Conservation (phyloP, 2,329 filamentous ascomycete genomes). For the Aspergillus phoenicis region DNA sequence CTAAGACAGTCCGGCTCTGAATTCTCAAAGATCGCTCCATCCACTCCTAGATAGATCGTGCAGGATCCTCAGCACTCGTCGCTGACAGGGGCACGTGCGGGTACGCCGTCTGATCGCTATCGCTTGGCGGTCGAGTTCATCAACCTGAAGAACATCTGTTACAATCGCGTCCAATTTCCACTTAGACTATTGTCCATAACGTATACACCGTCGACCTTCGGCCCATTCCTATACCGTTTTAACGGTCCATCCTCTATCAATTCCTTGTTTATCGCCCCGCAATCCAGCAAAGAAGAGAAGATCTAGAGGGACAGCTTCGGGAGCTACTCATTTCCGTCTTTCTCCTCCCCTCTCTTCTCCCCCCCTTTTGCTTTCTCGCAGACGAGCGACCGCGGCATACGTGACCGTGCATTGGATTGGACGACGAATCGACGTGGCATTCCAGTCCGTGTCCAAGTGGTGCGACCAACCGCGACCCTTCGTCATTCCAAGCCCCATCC, state of each 20-base stretch:
- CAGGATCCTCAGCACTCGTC: constrained; percentile 11
- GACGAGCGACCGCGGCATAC: constrained; percentile 15
- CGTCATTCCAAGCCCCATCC: constrained; percentile 25
- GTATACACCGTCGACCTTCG: not conserved
- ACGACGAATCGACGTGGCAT: constrained; percentile 36
- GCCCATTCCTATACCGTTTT: not conserved
- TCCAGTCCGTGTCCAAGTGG: constrained; percentile 29
- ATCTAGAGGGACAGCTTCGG: constrained; percentile 4
- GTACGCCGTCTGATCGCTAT: constrained; percentile 16
- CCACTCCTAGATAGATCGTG: constrained; percentile 7
- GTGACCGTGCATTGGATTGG: constrained; percentile 24
- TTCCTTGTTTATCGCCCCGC: not conserved
- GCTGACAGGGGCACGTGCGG: constrained; percentile 23
- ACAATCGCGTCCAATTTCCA: constrained; percentile 1
- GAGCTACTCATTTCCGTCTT: constrained; percentile 11
- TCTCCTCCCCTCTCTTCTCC: not conserved
- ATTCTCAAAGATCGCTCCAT: constrained; percentile 3
- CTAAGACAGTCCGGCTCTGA: not conserved
- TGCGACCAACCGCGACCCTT: constrained; percentile 22
- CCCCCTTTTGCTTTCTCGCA: constrained; percentile 11
- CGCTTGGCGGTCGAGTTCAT: constrained; percentile 24
- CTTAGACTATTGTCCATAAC: not conserved
- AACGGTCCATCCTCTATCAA: not conserved
- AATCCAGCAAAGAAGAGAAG: constrained; percentile 1
- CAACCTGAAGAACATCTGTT: constrained; percentile 15